Base-by-base conservation (phyloP, 305 asterid species). In the Plantago lanceolata region DNA sequence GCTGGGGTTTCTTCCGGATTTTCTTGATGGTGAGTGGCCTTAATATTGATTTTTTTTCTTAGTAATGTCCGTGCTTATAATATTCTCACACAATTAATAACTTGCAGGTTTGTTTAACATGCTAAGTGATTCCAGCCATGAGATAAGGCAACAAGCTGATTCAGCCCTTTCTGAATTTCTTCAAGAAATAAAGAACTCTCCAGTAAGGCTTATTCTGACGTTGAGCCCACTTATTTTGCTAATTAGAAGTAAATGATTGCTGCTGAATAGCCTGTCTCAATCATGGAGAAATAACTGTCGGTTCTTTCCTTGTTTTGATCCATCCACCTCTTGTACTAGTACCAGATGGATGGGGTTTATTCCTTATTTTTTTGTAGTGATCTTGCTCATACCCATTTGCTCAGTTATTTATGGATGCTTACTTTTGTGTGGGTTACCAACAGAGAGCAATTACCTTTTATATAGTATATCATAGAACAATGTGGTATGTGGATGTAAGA, bases 131-230 rank as follows among this genome's bases (percentile, higher is more conserved):
- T 73, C 89, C 66, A 90, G 99, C 82, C 97, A 85, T 70, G 99
- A 94, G 76, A 94, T 94, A 84, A 87, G 99, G 77, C 99, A 94
- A 67, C 99, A 94, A 82, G 97, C 97, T 65, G 99, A 94, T 88
- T 94, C 97, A 15, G 99, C 99, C 49, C 99, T 94, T 73, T 84
- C 96, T 61, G 99, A 94, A 68, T 90, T 94, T 84, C 95, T 94
- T 71, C 96, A 88, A 84, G 99, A 94, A 83, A 94, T 94, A 66
- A 90, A 90, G 76, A 90, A 85, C 80, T 94, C 99, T 73, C 96
- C 99, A 70, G 97, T 94, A 90, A 86, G 96, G 65, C 56, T 68
- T 52, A 62, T 69, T 35, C 68, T 40, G 29, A 44, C 57, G 29
- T 63, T 67, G 61, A 60, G 60, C 58, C 35, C 71, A 26, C 51